Evolutionary conservation across 352 stramenopile genomes (phyloP).

Genomic region (Phytopythium mirpurense): DNA sequence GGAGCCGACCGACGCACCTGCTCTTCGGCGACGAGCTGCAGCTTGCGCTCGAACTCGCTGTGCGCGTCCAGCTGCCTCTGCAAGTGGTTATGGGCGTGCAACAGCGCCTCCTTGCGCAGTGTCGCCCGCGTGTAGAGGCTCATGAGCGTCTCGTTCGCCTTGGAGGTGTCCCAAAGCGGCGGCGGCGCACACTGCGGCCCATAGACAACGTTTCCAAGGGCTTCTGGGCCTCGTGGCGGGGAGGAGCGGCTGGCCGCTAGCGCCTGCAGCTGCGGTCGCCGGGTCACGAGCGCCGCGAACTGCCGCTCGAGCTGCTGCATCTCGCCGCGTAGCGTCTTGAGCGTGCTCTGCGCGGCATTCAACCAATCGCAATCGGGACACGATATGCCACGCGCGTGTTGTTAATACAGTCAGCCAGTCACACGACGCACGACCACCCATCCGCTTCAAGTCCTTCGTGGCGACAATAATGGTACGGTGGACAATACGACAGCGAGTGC

Average conservation of each 20-base stretch:
- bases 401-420: too few species aligned
- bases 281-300: constrained; percentile 21
- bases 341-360: constrained; percentile 28
- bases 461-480: too few species aligned
- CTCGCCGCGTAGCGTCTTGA: constrained; percentile 31
- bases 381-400: too few species aligned
- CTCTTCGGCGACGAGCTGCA: constrained; percentile 29
- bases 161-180: background rate
- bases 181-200: background rate
- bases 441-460: too few species aligned
- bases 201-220: background rate
- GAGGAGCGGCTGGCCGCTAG: background rate
- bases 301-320: constrained; percentile 22
- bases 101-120: constrained; percentile 41
- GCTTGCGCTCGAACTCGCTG: constrained; percentile 32
- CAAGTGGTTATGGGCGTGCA: constrained; percentile 43
- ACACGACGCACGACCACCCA: too few species aligned
- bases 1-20: too few species aligned
- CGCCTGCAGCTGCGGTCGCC: background rate
- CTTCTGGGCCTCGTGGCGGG: background rate
- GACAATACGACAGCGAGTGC: too few species aligned
- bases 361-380: too few species aligned
- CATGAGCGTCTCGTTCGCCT: background rate
- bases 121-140: constrained; percentile 44
- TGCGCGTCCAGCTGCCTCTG: constrained; percentile 34